These are phyloP conservation scores for Diaporthe citriasiana DNA, from an alignment of 2,329 filamentous ascomycete genomes.

Conservation along the genomic window DNA sequence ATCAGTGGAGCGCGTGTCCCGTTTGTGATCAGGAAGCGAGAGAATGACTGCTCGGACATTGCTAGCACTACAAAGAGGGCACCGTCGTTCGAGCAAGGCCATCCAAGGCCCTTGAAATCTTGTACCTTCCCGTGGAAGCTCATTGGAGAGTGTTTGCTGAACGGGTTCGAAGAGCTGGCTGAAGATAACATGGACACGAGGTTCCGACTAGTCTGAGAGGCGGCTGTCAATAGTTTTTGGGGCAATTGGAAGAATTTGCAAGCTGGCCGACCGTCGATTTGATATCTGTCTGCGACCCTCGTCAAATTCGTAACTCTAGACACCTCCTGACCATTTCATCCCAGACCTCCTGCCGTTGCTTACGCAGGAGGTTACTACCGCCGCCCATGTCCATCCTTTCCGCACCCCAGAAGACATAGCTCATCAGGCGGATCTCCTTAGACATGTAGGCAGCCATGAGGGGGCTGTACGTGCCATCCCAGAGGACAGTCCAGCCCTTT, in stretches of 20 bases:
- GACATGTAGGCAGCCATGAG: neutral
- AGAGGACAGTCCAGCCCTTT: neutral
- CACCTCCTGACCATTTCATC: too few relatives aligned
- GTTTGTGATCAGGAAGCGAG: constrained; percentile 4
- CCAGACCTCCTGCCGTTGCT: neutral
- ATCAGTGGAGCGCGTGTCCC: constrained; percentile 26
- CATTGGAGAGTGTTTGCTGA: constrained; percentile 26
- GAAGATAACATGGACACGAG: neutral
- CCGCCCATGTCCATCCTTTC: neutral
- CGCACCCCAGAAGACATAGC: neutral
- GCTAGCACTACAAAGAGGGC: too few relatives aligned
- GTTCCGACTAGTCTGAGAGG: neutral
- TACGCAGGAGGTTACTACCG: neutral
- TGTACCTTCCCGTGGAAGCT: neutral
- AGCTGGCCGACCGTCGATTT: too few relatives aligned
- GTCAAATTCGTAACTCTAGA: too few relatives aligned
- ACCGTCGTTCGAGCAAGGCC: neutral
- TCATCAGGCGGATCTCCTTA: neutral
- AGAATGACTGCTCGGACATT: neutral
- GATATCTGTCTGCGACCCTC: too few relatives aligned
- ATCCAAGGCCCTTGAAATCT: neutral
- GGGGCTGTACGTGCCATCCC: neutral
- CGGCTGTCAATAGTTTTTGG: neutral
- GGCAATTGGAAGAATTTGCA: too few relatives aligned
- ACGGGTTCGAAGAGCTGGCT: neutral